Percentiles rank a stretch among this genome's conserved stretches.
These are phyloP conservation scores for Dactylellina haptotyla DNA, from an alignment of 2,329 filamentous ascomycete genomes.

Conservation along the genomic window DNA sequence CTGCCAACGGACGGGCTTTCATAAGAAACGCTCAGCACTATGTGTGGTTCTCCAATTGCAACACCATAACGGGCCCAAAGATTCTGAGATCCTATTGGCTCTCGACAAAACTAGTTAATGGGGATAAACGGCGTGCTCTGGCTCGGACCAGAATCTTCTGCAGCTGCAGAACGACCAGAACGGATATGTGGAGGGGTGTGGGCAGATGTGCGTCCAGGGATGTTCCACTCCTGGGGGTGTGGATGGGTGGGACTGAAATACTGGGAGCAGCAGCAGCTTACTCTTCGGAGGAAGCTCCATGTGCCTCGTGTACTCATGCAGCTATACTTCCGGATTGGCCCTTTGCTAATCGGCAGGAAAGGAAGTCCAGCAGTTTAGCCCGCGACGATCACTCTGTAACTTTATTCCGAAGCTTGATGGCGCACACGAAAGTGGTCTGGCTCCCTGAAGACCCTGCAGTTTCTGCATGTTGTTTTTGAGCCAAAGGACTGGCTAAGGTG, in stretches of 20 bases:
- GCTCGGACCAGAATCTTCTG: constrained; percentile 39
- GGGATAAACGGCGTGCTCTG: neutral
- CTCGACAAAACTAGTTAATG: neutral
- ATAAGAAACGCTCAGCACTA: neutral
- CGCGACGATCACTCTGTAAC: constrained; percentile 38
- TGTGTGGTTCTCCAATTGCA: constrained; percentile 38
- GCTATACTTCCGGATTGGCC: constrained; percentile 23
- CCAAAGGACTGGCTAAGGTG: neutral
- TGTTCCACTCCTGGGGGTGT: constrained; percentile 17
- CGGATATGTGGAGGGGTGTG: constrained; percentile 17
- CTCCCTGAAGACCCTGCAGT: constrained; percentile 26
- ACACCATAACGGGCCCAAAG: constrained; percentile 27
- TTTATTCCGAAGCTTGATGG: constrained; percentile 31
- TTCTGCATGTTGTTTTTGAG: constrained; percentile 12
- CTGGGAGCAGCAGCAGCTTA: constrained; percentile 16
- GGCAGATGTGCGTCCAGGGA: constrained; percentile 28
- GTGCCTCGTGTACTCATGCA: constrained; percentile 8
- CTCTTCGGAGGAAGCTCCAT: neutral
- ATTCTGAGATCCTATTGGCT: constrained; percentile 39
- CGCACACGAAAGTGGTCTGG: constrained; percentile 17
- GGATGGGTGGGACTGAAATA: constrained; percentile 20
- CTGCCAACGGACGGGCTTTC: neutral
- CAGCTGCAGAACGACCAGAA: constrained; percentile 47
- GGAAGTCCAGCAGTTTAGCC: constrained; percentile 18
- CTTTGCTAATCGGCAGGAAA: constrained; percentile 8